Evolutionary conservation across 805 yeast genomes (phyloP), one percentile per base, ranked within the genome.

Genomic region (Scheffersomyces stipitis): DNA sequence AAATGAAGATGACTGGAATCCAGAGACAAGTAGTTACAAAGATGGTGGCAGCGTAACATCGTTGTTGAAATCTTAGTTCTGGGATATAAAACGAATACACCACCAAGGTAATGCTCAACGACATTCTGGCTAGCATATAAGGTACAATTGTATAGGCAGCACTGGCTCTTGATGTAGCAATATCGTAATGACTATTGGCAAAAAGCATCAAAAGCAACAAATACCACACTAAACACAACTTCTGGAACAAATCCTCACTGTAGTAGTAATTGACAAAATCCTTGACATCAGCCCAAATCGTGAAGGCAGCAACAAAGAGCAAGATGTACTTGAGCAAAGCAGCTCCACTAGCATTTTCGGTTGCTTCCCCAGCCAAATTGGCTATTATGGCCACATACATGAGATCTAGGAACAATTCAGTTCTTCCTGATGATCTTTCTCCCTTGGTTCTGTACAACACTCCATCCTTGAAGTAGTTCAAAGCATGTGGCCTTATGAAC

Each of bases 241-340:
- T 69, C 50, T 81, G 86, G 3, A 75, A 49, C 33, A 80, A 54
- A 54, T 81, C 86, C 46, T 79, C 81, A 40, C 64, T 76, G 51
- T 73, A 81, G 56, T 78, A 80, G 49, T 77, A 79, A 55, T 81
- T 78, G 70, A 78, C 76, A 47, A 80, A 69, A 40, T 79, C 84
- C 48, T 78, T 76, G 40, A 80, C 62, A 48, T 80, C 85, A n/a
- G 70, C 55, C 86, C 86, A 81, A 15, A 80, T 75, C 15, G 70
- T 71, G 76, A 79, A 81, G n/a, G 79, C 71, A 0, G 83, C 84
- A 14, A 75, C 34, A 38, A 79, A 80, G 2, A 78, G 51, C 28
- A 80, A 47, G 4, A 76, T 36, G 49, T 78, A 80, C 44, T 66
- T 66, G 26, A 72, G 55, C 17, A 80, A 54, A 0, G 78, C 55